Percentiles rank a stretch among this genome's conserved stretches.
Conservation (phyloP, 73 alveolate genomes). For the Paramecium biaurelia region DNA sequence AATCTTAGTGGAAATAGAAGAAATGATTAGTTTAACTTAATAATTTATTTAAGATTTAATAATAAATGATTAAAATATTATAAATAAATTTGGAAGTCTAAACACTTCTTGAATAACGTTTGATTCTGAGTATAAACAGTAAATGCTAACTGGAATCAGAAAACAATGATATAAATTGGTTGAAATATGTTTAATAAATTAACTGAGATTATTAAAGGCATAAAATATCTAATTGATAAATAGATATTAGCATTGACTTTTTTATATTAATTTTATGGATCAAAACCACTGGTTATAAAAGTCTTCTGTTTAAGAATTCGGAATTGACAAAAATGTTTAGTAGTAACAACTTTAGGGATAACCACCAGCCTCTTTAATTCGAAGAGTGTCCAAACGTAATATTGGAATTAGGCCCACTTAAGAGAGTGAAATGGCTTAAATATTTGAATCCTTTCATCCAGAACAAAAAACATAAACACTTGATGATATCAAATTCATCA, state of each 20-base stretch:
- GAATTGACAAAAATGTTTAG: not conserved
- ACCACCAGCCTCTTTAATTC: constrained; percentile 5
- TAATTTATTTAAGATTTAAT: not conserved
- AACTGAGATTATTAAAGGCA: not conserved
- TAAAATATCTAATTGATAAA: not conserved
- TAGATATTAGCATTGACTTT: not conserved
- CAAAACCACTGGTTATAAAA: constrained; percentile 15
- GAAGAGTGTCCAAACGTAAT: constrained; percentile 47
- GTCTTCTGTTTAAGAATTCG: not conserved
- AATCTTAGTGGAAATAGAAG: not conserved
- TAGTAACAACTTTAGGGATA: not conserved
- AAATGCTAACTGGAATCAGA: not conserved
- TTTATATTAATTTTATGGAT: constrained; percentile 9
- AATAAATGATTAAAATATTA: not conserved
- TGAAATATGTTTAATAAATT: not conserved
- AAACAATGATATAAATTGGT: not conserved
- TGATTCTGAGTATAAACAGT: not conserved
- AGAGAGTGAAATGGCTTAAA: not conserved
- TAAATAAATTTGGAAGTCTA: too few relatives aligned
- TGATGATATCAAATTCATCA: not conserved
- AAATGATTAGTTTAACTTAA: not conserved
- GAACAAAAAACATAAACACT: not conserved
- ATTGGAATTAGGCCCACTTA: not conserved
- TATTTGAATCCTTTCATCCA: not conserved
- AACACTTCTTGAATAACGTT: not conserved